Conservation (phyloP, 1,139 yeast species). For the Magnusiomyces suaveolens region DNA sequence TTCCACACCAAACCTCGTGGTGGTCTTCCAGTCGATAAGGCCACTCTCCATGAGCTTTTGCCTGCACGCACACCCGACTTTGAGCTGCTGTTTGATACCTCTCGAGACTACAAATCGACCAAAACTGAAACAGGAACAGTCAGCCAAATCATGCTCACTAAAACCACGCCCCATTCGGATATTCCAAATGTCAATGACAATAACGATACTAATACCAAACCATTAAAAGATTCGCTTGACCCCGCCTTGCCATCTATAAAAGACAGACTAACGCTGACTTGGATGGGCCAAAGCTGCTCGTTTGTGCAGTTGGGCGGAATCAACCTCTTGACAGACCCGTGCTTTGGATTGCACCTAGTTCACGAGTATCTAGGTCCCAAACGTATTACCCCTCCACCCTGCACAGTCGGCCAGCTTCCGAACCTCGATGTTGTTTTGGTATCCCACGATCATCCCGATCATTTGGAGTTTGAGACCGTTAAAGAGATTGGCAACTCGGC, state of each 20-base stretch:
- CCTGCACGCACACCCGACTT: constrained; percentile 53
- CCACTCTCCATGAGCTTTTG: constrained; percentile 39
- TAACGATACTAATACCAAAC: neutral
- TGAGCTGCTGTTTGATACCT: constrained; percentile 35
- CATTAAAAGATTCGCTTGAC: constrained; percentile 8
- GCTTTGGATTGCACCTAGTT: constrained; percentile 61
- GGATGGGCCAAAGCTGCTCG: constrained; percentile 92
- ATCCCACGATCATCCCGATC: constrained; percentile 94
- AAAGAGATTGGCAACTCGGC: constrained; percentile 49
- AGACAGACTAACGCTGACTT: constrained; percentile 58
- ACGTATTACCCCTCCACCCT: constrained; percentile 65
- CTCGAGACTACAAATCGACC: constrained; percentile 6
- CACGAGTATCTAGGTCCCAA: constrained; percentile 66
- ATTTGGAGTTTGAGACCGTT: constrained; percentile 58
- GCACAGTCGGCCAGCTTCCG: constrained; percentile 53
- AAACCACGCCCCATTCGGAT: neutral
- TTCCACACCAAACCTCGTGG: constrained; percentile 61
- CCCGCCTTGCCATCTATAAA: constrained; percentile 26
- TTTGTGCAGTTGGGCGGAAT: constrained; percentile 61
- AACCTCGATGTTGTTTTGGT: constrained; percentile 64
- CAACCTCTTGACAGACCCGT: constrained; percentile 76
- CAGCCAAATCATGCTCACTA: neutral
- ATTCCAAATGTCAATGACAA: neutral
- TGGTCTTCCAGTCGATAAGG: constrained; percentile 44
- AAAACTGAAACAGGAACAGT: constrained; percentile 12